Evolutionary conservation across 345 rosid genomes (phyloP).

Genomic region (Dimocarpus longan): DNA sequence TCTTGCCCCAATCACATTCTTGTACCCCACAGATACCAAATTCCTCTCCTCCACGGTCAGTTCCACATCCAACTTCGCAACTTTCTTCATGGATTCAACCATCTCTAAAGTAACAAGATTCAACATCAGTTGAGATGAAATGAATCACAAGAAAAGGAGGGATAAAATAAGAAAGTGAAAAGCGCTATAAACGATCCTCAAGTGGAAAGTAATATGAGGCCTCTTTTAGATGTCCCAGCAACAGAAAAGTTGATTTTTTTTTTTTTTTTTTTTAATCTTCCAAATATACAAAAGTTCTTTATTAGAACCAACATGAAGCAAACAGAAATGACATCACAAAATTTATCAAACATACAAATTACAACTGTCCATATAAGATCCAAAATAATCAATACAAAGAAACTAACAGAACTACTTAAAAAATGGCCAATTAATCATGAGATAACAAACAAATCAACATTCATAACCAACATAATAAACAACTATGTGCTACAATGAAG

Average conservation of each 20-base stretch:
- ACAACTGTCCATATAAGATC: not conserved
- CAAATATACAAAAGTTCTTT: not conserved
- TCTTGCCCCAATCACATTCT: constrained; percentile 84
- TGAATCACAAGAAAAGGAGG: not conserved
- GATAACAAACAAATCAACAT: not conserved
- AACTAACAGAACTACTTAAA: not conserved
- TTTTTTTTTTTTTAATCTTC: constrained; percentile 2
- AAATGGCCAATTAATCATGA: not conserved
- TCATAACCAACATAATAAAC: not conserved
- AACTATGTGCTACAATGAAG: not conserved
- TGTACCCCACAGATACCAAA: constrained; percentile 82
- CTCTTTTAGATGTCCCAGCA: not conserved
- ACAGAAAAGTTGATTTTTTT: not conserved
- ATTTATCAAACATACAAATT: not conserved
- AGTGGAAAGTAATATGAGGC: not conserved
- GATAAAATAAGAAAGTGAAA: not conserved
- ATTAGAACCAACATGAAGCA: not conserved
- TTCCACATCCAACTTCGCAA: constrained; percentile 71
- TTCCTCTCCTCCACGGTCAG: constrained; percentile 86
- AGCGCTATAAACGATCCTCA: not conserved
- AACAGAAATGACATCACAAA: not conserved
- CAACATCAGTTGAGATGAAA: not conserved
- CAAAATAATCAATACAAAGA: not conserved
- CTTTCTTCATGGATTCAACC: constrained; percentile 85
- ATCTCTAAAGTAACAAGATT: constrained; percentile 50